These are phyloP conservation scores for Isabelozyma heimii DNA, from an alignment of 805 yeast species.

Conservation along the genomic window DNA sequence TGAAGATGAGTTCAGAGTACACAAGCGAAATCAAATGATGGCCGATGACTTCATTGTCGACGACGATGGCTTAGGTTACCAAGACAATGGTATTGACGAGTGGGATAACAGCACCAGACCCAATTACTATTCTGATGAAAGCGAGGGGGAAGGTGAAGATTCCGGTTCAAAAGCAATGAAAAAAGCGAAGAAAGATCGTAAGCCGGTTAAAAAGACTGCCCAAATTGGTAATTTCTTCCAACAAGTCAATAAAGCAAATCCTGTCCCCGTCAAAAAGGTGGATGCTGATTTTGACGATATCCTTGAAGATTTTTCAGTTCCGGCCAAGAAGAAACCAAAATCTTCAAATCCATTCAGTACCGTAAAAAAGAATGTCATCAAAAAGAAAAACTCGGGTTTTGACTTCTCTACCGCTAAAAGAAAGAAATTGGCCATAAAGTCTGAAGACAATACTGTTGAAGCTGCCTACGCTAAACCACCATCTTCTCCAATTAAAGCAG, in stretches of 20 bases:
- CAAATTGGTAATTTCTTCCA: conserved; percentile 55
- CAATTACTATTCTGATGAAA: conserved; percentile 54
- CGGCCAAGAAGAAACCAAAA: conserved; percentile 12
- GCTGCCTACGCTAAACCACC: conserved; percentile 15
- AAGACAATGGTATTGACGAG: conserved; percentile 89
- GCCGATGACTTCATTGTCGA: conserved; percentile 93
- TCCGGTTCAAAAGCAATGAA: conserved; percentile 14
- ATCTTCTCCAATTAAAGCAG: conserved; percentile 36
- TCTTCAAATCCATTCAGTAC: conserved; percentile 14
- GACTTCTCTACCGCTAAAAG: conserved; percentile 22
- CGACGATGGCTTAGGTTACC: conserved; percentile 91
- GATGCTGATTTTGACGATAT: conserved; percentile 64
- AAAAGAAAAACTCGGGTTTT: conserved; percentile 19
- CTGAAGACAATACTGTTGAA: background rate
- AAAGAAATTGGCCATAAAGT: conserved; percentile 12
- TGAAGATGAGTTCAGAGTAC: conserved; percentile 72
- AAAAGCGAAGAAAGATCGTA: conserved; percentile 24
- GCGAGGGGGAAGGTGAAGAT: conserved; percentile 24
- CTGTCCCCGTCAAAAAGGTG: conserved; percentile 35
- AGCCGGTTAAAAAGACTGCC: conserved; percentile 39
- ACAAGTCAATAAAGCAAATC: conserved; percentile 24
- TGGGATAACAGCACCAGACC: conserved; percentile 63
- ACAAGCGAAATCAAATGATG: conserved; percentile 74
- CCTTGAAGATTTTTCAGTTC: conserved; percentile 48
- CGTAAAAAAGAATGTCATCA: conserved; percentile 9